Percentiles rank a stretch among this genome's conserved stretches.
These are phyloP conservation scores for Pleurotus tuoliensis DNA, from an alignment of 768 basidiomycete genomes.

Conservation along the genomic window DNA sequence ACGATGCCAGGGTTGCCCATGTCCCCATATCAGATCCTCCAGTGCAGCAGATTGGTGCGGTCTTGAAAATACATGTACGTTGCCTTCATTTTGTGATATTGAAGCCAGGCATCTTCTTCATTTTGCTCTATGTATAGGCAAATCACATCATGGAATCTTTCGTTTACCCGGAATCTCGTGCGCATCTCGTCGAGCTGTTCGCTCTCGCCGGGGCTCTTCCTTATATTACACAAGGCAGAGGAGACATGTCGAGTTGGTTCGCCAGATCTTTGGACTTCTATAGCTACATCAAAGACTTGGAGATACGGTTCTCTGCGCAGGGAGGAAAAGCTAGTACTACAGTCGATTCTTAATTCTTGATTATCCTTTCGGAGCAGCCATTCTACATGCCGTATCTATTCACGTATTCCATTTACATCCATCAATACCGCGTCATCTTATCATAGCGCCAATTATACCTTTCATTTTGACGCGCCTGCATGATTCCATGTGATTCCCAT, in stretches of 20 bases:
- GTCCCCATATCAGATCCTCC: constrained; percentile 19
- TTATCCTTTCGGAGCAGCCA: too few species aligned
- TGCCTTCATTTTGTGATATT: not conserved
- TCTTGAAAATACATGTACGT: constrained; percentile 61
- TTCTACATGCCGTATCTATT: too few species aligned
- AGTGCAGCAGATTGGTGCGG: constrained; percentile 40
- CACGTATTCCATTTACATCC: too few species aligned
- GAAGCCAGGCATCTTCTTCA: too few species aligned
- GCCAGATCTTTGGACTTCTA: not conserved
- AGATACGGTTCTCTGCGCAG: not conserved
- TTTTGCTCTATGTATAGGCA: constrained; percentile 34
- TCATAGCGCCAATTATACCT: too few species aligned
- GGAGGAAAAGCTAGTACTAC: too few species aligned
- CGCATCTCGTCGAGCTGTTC: constrained; percentile 57
- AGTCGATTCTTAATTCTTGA: too few species aligned
- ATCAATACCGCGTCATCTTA: too few species aligned
- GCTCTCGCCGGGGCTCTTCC: constrained; percentile 39
- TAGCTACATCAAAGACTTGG: constrained; percentile 2
- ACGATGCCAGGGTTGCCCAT: constrained; percentile 19
- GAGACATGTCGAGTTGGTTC: not conserved
- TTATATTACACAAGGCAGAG: not conserved
- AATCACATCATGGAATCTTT: constrained; percentile 54
- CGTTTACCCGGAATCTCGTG: constrained; percentile 74
- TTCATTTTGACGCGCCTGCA: too few species aligned
- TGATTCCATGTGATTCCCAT: too few species aligned